These are phyloP conservation scores for Backusella liffmaniae DNA, from an alignment of 192 early-diverging fungal species.

Conservation along the genomic window DNA sequence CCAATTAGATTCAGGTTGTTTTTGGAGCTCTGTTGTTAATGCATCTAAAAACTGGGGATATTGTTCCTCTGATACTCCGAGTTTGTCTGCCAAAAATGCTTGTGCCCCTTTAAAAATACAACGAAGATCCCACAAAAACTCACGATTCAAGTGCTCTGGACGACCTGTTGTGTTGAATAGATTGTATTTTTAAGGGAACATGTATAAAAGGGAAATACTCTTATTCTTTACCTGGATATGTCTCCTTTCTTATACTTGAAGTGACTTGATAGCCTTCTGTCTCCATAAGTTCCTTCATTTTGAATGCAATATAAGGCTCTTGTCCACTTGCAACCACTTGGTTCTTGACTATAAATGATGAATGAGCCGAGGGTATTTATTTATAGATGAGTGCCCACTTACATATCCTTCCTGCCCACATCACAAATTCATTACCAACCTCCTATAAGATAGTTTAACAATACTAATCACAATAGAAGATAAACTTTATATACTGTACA, in stretches of 20 bases:
- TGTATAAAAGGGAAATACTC: not conserved
- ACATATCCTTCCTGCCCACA: conserved; percentile 7
- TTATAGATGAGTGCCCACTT: not conserved
- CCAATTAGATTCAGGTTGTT: conserved; percentile 13
- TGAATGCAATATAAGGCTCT: conserved; percentile 18
- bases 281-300: not conserved
- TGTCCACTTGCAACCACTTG: conserved; percentile 1
- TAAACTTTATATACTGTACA: not conserved
- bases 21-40: conserved; percentile 1
- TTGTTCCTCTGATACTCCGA: not conserved
- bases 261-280: not conserved
- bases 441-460: conserved; percentile 1
- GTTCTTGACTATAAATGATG: not conserved
- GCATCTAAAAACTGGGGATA: conserved; percentile 2
- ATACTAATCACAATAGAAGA: not conserved
- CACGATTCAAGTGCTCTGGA: not conserved
- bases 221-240: conserved; percentile 1
- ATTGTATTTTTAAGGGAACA: not conserved
- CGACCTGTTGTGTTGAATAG: not conserved
- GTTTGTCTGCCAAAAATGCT: not conserved
- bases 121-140: conserved; percentile 15
- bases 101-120: conserved; percentile 4
- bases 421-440: conserved; percentile 17
- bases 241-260: not conserved
- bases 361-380: too few species aligned